Evolutionary conservation across 495 filamentous ascomycete genomes (phyloP).

Genomic region (Aspergillus haitiensis): DNA sequence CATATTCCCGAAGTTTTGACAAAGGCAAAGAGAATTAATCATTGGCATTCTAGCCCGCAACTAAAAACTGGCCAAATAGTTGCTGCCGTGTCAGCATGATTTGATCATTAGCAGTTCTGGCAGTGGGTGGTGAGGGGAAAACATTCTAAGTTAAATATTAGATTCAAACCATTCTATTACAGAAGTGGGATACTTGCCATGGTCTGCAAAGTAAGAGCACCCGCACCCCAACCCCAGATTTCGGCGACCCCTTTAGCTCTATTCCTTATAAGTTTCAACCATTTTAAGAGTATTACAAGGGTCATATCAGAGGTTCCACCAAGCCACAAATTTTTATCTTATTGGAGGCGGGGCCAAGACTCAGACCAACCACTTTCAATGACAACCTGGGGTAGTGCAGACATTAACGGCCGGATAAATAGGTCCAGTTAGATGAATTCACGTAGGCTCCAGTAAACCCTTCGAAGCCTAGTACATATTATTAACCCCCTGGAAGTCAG

Average conservation of each 20-base stretch:
- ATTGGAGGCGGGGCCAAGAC: background rate
- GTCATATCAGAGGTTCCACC: background rate
- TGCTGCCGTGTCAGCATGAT: background rate
- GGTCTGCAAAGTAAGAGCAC: background rate
- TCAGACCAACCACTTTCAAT: background rate
- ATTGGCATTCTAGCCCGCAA: background rate
- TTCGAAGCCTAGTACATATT: background rate
- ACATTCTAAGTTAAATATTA: constrained; percentile 1
- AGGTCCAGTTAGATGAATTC: background rate
- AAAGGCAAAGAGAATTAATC: background rate
- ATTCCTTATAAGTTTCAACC: background rate
- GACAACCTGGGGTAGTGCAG: background rate
- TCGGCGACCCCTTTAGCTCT: background rate
- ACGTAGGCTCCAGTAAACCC: background rate
- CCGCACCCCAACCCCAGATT: background rate
- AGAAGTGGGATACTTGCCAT: background rate
- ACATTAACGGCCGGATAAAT: background rate
- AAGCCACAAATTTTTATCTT: background rate
- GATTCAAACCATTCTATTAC: background rate
- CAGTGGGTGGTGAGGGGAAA: background rate
- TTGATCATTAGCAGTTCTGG: background rate
- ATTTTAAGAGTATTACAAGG: background rate
- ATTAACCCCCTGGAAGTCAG: background rate
- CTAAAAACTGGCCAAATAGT: background rate
- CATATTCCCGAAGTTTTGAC: background rate